Percentiles rank a stretch among this genome's conserved stretches.
These are phyloP conservation scores for Barnettozyma sucrosica DNA, from an alignment of 805 yeast species.

Conservation along the genomic window DNA sequence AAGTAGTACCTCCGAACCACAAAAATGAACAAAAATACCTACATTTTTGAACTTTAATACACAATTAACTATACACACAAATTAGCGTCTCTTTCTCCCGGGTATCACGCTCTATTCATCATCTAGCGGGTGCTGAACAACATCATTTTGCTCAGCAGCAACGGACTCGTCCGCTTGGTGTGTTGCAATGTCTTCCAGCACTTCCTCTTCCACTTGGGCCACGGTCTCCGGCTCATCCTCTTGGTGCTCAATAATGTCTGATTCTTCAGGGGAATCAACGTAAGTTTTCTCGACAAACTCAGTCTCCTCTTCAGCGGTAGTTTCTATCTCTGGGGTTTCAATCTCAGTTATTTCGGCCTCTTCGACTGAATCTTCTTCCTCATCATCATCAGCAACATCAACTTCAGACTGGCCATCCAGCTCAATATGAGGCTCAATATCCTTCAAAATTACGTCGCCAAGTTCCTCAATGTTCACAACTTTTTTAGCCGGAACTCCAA, in stretches of 20 bases:
- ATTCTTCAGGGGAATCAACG: background rate
- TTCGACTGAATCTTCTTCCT: background rate
- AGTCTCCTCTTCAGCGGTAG: slow-evolving; percentile 2
- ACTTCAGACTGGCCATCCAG: background rate
- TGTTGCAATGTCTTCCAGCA: slow-evolving; percentile 4
- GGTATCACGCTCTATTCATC: background rate
- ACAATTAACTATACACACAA: background rate
- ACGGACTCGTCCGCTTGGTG: slow-evolving; percentile 7
- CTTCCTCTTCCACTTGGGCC: slow-evolving; percentile 1
- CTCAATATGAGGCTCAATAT: slow-evolving; percentile 8
- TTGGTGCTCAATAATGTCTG: background rate
- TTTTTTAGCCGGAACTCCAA: slow-evolving; percentile 15
- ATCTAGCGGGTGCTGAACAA: slow-evolving; percentile 11
- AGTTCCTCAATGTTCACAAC: slow-evolving; percentile 5
- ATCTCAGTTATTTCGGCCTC: slow-evolving; percentile 11
- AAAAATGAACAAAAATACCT: background rate
- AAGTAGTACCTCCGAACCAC: background rate
- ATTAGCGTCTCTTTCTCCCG: background rate
- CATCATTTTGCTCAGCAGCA: background rate
- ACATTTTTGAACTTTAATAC: background rate
- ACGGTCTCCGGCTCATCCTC: background rate
- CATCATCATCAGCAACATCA: background rate
- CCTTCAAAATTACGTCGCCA: background rate
- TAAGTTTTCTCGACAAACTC: slow-evolving; percentile 2
- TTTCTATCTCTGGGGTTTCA: slow-evolving; percentile 3